Percentiles rank a stretch among this genome's conserved stretches.
Evolutionary conservation across 768 basidiomycete genomes (phyloP).

Genomic region (Suillus clintonianus): DNA sequence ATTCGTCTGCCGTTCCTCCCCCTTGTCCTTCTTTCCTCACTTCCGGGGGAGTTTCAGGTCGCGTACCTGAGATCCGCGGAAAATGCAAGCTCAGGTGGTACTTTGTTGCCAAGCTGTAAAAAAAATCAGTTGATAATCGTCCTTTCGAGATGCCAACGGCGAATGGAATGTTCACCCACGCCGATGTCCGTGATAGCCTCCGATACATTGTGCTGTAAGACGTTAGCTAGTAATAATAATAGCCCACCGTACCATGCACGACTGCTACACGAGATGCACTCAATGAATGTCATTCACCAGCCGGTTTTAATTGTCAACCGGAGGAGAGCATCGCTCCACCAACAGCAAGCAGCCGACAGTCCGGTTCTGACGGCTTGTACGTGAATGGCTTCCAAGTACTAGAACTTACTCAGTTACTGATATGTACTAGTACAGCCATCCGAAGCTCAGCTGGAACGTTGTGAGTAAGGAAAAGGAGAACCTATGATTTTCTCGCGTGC

Average conservation of each 20-base stretch:
- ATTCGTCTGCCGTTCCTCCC: conserved; percentile 3
- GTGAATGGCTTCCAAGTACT: background rate
- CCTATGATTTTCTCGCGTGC: background rate
- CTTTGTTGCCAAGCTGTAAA: background rate
- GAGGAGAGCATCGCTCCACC: background rate
- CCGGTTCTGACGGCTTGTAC: background rate
- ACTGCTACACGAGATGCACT: background rate
- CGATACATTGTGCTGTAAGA: background rate
- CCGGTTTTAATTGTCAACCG: background rate
- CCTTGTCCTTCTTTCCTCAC: background rate
- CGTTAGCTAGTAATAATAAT: background rate
- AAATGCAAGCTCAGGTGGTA: no score
- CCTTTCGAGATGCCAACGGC: background rate
- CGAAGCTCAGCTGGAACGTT: background rate
- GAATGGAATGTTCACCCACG: background rate
- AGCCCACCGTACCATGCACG: background rate
- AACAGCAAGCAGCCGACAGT: background rate
- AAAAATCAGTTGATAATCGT: no score
- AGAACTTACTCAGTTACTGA: no score
- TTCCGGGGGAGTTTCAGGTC: background rate
- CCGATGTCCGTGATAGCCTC: background rate
- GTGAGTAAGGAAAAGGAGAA: background rate
- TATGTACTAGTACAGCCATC: background rate
- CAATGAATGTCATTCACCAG: no score
- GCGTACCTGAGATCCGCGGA: conserved; percentile 1